phyloP scores from a whole-genome alignment of 2,329 filamentous ascomycete genomes.

The Fusarium globosum region DNA sequence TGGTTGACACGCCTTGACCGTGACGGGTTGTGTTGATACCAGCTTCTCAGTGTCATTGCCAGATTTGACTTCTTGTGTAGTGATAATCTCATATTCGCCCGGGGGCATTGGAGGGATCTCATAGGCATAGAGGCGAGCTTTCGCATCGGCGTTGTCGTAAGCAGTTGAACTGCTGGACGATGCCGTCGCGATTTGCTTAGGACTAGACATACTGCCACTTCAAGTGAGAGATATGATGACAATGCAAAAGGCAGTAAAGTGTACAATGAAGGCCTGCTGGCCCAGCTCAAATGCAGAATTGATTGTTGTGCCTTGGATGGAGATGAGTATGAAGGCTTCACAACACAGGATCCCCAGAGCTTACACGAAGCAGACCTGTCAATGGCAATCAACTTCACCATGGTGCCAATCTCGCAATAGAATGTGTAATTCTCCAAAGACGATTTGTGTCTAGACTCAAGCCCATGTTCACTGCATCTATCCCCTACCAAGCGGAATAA shows the following conservation, averaged over 20 bases:
- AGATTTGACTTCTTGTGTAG: neutral
- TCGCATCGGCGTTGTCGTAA: neutral
- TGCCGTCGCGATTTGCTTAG: neutral
- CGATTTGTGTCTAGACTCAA: neutral
- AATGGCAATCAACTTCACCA: neutral
- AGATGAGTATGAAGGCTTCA: neutral
- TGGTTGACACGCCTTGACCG: neutral
- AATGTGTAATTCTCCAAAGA: neutral
- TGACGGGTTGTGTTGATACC: neutral
- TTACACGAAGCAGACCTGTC: neutral
- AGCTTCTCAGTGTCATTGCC: neutral
- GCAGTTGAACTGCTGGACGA: neutral
- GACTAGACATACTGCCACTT: neutral
- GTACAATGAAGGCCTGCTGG: rapidly evolving
- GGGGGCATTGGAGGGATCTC: neutral
- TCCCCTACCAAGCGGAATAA: neutral
- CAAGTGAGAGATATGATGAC: rapidly evolving
- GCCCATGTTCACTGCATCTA: neutral
- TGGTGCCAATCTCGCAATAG: neutral
- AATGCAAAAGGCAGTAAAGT: rapidly evolving
- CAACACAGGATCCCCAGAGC: neutral
- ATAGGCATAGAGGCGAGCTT: neutral
- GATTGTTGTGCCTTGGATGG: neutral
- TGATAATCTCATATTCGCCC: neutral
- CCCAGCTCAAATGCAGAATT: neutral